Evolutionary conservation across 371 early-diverging fungal genomes (phyloP), one percentile per base, ranked within the genome.

Genomic region (Mortierella sp.): DNA sequence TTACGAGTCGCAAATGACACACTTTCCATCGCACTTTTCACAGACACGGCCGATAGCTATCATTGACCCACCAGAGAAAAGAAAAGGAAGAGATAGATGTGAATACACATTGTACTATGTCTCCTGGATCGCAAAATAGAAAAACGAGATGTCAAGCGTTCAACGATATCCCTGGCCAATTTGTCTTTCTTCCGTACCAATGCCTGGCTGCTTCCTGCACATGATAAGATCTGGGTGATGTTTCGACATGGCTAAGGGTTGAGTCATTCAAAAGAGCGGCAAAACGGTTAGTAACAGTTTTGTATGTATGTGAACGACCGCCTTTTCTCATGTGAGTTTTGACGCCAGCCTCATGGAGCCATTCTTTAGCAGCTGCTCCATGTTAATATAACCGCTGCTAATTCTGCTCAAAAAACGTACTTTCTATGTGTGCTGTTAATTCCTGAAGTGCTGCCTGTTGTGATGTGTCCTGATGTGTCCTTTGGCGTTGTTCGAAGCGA

Each of bases 181-280:
- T 10, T 44, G 37, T 53, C 21, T 37, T 37, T 28, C 44, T 55
- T 5, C 24, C 82, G 75, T 88, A 92, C 92, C 93, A 76, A 98
- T 98, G 64, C 99, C 98, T 26, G 98, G 94, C 81, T 97, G 96
- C 87, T 97, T 98, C 59, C 99, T 93, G 89, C 99, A 98, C 89
- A 97, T 96, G 87, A 98, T 96, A 61, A 98, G 93, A 91, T 98
- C 98, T 46, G 96, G 96, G 87, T 96, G 97, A 90, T 96, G 97
- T 79, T 94, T 94, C 69, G 97, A 95, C 96, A 96, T 95, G 77
- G n/a, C 79, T 77, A 67, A 31, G 37, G 71, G 55, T 21, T 75
- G 74, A 71, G 34, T 71, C 43, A 71, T 72, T 4, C 31, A 53
- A 69, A 9, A n/a, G 31, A 16, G 19, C 6, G 16, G 28, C 19